Evolutionary conservation across 768 basidiomycete species (phyloP).

Genomic region (Lanmaoa pseudosensibilis): DNA sequence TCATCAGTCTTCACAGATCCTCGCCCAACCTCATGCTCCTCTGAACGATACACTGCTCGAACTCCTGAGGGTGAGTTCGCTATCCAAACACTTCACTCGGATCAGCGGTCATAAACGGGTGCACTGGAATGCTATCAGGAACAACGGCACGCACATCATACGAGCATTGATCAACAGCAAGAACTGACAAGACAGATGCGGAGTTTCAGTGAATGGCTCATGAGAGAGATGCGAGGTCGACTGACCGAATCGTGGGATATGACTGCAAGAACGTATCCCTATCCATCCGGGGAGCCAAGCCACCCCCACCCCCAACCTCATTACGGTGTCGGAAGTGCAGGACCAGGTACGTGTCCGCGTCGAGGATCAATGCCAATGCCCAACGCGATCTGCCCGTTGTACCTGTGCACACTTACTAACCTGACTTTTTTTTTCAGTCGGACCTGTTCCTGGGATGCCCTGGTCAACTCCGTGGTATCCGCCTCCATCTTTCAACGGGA

Average conservation of each 20-base stretch:
- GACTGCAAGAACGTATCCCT: background rate
- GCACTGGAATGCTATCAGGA: background rate
- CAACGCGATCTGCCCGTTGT: background rate
- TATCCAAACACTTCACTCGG: background rate
- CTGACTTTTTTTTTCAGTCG: background rate
- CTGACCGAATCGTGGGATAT: background rate
- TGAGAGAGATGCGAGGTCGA: constrained; percentile 10
- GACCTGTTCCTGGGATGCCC: background rate
- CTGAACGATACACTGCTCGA: constrained; percentile 4
- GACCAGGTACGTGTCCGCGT: background rate
- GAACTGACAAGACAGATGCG: constrained; percentile 1
- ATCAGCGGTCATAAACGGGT: background rate
- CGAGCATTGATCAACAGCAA: constrained; percentile 4
- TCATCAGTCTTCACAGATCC: background rate
- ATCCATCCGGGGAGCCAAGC: background rate
- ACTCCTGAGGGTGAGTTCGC: constrained; percentile 3
- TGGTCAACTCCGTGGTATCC: background rate
- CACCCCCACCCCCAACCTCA: background rate
- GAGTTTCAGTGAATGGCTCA: constrained; percentile 5
- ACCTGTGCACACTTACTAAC: too few relatives aligned
- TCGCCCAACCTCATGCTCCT: background rate
- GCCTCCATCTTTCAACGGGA: background rate
- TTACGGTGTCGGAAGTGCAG: background rate
- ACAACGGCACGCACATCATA: constrained; percentile 1
- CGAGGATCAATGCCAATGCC: background rate